Evolutionary conservation across 2,329 filamentous ascomycete genomes (phyloP), one percentile per base, ranked within the genome.

Genomic region (Phaeophleospora eucalypticola): DNA sequence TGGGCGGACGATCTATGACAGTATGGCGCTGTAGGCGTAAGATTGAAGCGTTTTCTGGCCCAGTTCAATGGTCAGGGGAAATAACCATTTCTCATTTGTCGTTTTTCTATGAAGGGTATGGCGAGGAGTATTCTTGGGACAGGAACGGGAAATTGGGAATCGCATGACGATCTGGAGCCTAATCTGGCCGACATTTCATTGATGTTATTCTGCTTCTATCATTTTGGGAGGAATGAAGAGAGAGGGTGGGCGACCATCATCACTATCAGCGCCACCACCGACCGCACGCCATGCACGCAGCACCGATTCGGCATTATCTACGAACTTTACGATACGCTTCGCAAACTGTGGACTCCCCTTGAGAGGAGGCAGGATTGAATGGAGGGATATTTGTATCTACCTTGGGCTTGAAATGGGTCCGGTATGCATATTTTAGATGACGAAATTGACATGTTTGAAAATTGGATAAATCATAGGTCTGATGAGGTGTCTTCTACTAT

Each of bases 1-100:
- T 14, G 35, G 44, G 44, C 32, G 41, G 50, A 34, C 43, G 43
- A 44, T 42, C 32, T 37, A 48, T 44, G 48, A 40, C 49, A 50
- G 51, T 45, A 52, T 36, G 51, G 55, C 53, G 55, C 49, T 52
- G 51, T 51, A n/a, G 54, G 54, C 48, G 41, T 44, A 33, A 37
- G 33, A 50, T 50, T 47, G 46, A 36, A 52, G 51, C 47, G 51
- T 48, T 38, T 37, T 45, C 33, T 15, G n/a, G n/a, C n/a, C n/a
- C n/a, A n/a, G n/a, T n/a, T n/a, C n/a, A n/a, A n/a, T n/a, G n/a
- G n/a, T n/a, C 24, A 7, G 24, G 7, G 24, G 12, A 7, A 12
- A 29, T 29, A 17, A 45, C 36, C 10, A 33, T 17, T 38, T 39
- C 24, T 29, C 24, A 29, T 29, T 29, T 29, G 24, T 38, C 21